Evolutionary conservation across 2,329 filamentous ascomycete species (phyloP).

Genomic region (Ophiostoma perfectum): DNA sequence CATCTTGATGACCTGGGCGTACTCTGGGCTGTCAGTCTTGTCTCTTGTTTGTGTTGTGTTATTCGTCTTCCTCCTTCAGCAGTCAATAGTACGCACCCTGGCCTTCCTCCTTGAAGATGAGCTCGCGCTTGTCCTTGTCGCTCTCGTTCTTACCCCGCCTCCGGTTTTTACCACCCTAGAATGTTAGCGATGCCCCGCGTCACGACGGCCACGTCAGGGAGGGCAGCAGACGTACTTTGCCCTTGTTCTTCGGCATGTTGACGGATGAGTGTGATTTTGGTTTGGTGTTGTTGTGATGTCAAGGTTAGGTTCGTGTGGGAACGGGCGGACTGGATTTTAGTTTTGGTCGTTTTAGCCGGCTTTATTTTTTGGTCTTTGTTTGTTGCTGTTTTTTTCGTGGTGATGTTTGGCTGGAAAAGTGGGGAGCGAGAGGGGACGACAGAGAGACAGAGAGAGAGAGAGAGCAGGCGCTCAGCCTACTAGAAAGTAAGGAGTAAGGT

Average conservation of each 20-base stretch:
- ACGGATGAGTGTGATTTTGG: constrained; percentile 14
- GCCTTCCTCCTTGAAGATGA: constrained; percentile 98
- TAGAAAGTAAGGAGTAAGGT: not conserved
- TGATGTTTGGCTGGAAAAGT: constrained; percentile 13
- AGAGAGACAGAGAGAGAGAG: not conserved
- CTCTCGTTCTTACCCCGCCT: constrained; percentile 98
- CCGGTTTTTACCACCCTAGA: constrained; percentile 83
- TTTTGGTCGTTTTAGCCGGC: no score
- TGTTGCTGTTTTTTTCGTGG: constrained; percentile 2
- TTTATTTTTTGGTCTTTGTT: not conserved
- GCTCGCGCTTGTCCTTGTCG: constrained; percentile 97
- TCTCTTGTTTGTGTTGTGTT: not conserved
- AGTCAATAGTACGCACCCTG: constrained; percentile 46
- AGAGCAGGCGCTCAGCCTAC: not conserved
- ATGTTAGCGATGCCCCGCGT: not conserved
- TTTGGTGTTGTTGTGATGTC: constrained; percentile 5
- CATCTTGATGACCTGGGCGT: constrained; percentile 63
- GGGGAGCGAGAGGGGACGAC: constrained; percentile 5
- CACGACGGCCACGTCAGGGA: not conserved
- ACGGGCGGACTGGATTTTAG: not conserved
- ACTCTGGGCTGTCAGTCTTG: constrained; percentile 28
- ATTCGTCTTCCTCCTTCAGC: not conserved
- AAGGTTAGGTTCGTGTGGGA: not conserved
- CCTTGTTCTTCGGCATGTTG: constrained; percentile 98
- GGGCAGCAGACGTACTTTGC: constrained; percentile 62